These are phyloP conservation scores for Neurospora sp. DNA, from an alignment of 495 filamentous ascomycete species.

Conservation along the genomic window DNA sequence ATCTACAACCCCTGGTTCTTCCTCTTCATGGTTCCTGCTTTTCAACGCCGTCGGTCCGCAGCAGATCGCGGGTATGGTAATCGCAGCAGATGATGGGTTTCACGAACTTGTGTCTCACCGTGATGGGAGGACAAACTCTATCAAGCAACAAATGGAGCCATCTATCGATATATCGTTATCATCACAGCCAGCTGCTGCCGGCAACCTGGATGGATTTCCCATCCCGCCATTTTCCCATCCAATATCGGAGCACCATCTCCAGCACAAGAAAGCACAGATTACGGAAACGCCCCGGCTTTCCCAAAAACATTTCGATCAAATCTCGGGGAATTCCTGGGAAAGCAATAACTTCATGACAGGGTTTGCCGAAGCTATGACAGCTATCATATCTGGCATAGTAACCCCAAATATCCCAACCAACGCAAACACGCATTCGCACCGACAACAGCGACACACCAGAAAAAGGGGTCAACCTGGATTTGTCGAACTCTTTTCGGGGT, in stretches of 20 bases:
- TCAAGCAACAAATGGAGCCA: background rate
- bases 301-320: background rate
- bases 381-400: background rate
- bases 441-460: background rate
- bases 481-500: background rate
- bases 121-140: background rate
- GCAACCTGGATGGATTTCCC: background rate
- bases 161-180: background rate
- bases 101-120: background rate
- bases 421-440: background rate
- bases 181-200: background rate
- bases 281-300: background rate
- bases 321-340: background rate
- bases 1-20: background rate
- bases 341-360: background rate
- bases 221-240: background rate
- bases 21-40: background rate
- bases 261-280: background rate
- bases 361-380: background rate
- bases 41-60: background rate
- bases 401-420: background rate
- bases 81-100: background rate
- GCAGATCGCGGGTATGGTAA: background rate
- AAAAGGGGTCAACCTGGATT: background rate
- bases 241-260: background rate